phyloP scores from a whole-genome alignment of 2,329 filamentous ascomycete genomes.

The Neofusicoccum laricinum region DNA sequence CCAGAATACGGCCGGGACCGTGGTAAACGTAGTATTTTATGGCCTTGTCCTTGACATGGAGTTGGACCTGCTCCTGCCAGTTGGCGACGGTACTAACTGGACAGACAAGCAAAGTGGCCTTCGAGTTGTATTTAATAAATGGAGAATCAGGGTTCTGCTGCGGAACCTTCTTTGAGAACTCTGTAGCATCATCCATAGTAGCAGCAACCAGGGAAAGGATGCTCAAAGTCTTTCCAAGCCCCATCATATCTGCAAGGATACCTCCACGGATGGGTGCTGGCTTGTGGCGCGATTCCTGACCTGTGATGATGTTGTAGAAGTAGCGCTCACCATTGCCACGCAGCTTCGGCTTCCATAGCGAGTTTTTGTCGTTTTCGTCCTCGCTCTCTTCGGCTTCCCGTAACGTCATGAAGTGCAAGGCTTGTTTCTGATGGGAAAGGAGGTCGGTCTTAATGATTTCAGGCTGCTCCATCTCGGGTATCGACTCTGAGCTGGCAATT shows the following conservation, averaged over 20 bases:
- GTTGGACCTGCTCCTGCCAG: conserved; percentile 88
- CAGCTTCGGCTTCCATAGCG: conserved; percentile 71
- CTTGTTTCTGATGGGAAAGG: conserved; percentile 85
- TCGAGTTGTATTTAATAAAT: conserved; percentile 57
- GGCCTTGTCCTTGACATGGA: conserved; percentile 66
- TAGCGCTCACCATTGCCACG: conserved; percentile 56
- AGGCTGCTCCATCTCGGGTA: conserved; percentile 70
- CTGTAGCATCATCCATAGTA: conserved; percentile 59
- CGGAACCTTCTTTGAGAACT: conserved; percentile 59
- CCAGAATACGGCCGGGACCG: conserved; percentile 70
- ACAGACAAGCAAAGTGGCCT: conserved; percentile 80
- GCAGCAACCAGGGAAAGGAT: conserved; percentile 71
- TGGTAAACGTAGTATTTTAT: conserved; percentile 83
- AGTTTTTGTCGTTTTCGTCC: conserved; percentile 59
- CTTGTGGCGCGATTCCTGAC: conserved; percentile 36
- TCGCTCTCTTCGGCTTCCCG: conserved; percentile 68
- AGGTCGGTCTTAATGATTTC: conserved; percentile 63
- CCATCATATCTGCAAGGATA: conserved; percentile 52
- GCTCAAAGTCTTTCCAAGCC: conserved; percentile 61
- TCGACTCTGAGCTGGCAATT: conserved; percentile 69
- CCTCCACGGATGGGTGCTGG: conserved; percentile 41
- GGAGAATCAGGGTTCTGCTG: conserved; percentile 28
- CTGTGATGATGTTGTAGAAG: conserved; percentile 85
- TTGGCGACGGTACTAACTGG: conserved; percentile 90
- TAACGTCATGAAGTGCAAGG: conserved; percentile 77